These are phyloP conservation scores for Alternaria gaisen DNA, from an alignment of 2,329 filamentous ascomycete genomes.

Conservation along the genomic window DNA sequence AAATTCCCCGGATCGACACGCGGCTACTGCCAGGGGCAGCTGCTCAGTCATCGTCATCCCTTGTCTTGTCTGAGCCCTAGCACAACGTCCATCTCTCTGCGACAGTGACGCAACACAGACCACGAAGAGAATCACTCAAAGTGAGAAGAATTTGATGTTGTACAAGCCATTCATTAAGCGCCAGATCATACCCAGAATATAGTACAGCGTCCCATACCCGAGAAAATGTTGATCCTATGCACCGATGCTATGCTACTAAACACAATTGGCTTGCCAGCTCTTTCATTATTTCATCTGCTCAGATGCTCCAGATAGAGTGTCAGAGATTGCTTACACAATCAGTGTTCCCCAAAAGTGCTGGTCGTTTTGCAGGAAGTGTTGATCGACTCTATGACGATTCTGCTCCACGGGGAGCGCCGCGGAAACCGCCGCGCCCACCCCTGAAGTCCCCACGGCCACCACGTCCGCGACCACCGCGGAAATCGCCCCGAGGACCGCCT, in stretches of 20 bases:
- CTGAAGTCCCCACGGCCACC: slow-evolving; percentile 55
- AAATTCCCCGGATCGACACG: slow-evolving; percentile 38
- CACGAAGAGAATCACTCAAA: background rate
- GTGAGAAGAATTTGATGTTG: slow-evolving; percentile 3
- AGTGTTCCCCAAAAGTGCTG: slow-evolving; percentile 1
- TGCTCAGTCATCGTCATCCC: slow-evolving; percentile 19
- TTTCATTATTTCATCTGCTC: slow-evolving; percentile 30
- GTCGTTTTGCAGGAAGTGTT: slow-evolving; percentile 12
- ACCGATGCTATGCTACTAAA: slow-evolving; percentile 52
- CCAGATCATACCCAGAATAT: slow-evolving; percentile 39
- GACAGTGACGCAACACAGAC: background rate
- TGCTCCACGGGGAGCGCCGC: slow-evolving; percentile 39
- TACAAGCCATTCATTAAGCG: slow-evolving; percentile 37
- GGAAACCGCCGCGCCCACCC: slow-evolving; percentile 54
- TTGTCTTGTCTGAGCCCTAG: slow-evolving; percentile 1
- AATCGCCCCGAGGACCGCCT: slow-evolving; percentile 50
- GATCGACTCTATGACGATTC: slow-evolving; percentile 28
- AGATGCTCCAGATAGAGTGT: slow-evolving; percentile 34
- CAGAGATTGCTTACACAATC: slow-evolving; percentile 8
- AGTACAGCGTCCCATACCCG: slow-evolving; percentile 43
- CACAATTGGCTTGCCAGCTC: slow-evolving; percentile 39
- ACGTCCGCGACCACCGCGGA: slow-evolving; percentile 53
- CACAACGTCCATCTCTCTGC: background rate
- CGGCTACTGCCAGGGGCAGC: slow-evolving; percentile 19
- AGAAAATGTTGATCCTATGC: slow-evolving; percentile 40